phyloP scores from a whole-genome alignment of 1,139 yeast species.

The Taphrina betulina region DNA sequence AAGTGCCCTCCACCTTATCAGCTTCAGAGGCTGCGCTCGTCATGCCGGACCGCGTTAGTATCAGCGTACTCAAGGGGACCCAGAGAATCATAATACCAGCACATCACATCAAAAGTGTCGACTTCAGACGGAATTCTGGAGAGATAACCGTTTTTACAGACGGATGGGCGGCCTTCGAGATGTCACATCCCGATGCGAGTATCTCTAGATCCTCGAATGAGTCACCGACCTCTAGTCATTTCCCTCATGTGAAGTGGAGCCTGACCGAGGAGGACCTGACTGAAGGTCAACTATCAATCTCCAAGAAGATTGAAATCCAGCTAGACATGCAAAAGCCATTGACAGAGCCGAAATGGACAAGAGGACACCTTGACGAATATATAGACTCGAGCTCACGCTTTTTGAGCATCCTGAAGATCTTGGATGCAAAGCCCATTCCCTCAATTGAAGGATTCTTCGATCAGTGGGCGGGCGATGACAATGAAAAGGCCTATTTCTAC shows the following conservation, averaged over 20 bases:
- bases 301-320: constrained; percentile 39
- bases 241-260: background rate
- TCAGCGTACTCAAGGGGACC: constrained; percentile 39
- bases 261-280: constrained; percentile 39
- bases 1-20: constrained; percentile 34
- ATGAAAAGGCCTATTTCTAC: background rate
- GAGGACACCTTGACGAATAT: constrained; percentile 40
- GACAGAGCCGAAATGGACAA: constrained; percentile 41
- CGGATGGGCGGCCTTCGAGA: constrained; percentile 41
- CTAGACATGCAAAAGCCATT: constrained; percentile 38
- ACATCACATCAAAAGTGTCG: constrained; percentile 39
- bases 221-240: background rate
- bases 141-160: constrained; percentile 37
- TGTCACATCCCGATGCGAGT: too few relatives aligned
- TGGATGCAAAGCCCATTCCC: constrained; percentile 23
- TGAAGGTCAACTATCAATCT: constrained; percentile 36
- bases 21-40: constrained; percentile 38
- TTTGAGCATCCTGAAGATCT: constrained; percentile 31
- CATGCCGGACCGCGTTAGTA: constrained; percentile 40
- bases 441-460: constrained; percentile 12
- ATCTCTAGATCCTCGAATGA: background rate
- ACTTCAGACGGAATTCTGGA: constrained; percentile 38
- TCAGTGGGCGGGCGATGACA: constrained; percentile 21
- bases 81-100: constrained; percentile 40
- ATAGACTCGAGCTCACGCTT: constrained; percentile 40